Evolutionary conservation across 768 basidiomycete genomes (phyloP), one percentile per base, ranked within the genome.

Genomic region (Serendipita sp.): DNA sequence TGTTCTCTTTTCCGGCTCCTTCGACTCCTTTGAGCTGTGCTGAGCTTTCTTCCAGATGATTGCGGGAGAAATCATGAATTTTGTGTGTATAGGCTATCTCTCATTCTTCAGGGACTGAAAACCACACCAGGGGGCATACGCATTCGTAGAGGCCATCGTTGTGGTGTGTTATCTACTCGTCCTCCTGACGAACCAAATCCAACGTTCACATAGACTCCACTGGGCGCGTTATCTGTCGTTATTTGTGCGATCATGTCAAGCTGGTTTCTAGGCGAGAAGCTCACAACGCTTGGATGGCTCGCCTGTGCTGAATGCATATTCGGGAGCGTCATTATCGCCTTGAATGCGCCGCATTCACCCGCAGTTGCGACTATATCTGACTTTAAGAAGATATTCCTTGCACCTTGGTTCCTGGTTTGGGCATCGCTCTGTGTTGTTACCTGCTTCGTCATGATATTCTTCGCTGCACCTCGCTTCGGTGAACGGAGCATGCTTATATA

Each of bases 211-310:
- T 66, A 88, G 84, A 98, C 95, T 42, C 96, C 95, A 2, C 81
- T 99, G 68, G 95, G 95, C 43, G 93, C 95, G 5, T 81, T 99
- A 62, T 93, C 92, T 20, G 96, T 99, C 67, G 96, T 99, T 66
- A 79, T 98, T 66, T 95, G 86, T 72, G 93, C 94, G 58, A 87
- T 95, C 34, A 75, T 97, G 17, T 94, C 94, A 4, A 93, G 90
- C 31, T 77, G 95, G 66, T 90, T 98, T 75, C 85, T 99, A 68
- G 84, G 94, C 53, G 95, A 97, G 72, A 90, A 79, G 61, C 81
- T 99, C 45, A 88, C 85, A 38, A 90, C 97, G 74, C 98, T 99
- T 71, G 95, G 96, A 56, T 97, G 94, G 93, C 78, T 98, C 65
- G 95, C 93, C 20, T 96, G 93, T 72, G 81, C 76, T 16, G 60